Conservation (phyloP, 352 stramenopile species). For the Pythium biforme region DNA sequence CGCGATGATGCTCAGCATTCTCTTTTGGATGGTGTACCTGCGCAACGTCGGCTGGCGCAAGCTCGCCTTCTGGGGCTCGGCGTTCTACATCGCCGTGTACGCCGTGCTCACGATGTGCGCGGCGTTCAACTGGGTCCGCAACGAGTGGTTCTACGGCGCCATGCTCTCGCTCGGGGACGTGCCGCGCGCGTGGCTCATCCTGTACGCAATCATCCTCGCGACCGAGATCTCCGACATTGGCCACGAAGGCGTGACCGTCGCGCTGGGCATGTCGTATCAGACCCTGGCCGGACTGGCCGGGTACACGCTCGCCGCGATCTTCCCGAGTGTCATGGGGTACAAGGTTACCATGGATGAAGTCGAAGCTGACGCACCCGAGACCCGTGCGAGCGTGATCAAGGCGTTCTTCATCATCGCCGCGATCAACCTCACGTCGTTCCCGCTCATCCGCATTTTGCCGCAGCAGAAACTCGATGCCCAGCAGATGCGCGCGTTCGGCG, state of each 20-base stretch:
- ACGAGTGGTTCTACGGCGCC: conserved; percentile 43
- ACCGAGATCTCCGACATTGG: conserved; percentile 60
- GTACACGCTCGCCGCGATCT: conserved; percentile 28
- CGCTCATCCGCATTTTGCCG: conserved; percentile 28
- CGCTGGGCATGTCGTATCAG: conserved; percentile 48
- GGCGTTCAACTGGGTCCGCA: conserved; percentile 33
- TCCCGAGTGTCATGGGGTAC: conserved; percentile 23
- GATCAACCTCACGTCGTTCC: conserved; percentile 22
- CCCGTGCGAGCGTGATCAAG: conserved; percentile 9
- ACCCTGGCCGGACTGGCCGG: conserved; percentile 31
- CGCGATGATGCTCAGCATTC: background rate
- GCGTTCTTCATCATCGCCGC: conserved; percentile 12
- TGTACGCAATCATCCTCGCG: conserved; percentile 39
- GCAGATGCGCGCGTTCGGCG: conserved; percentile 38
- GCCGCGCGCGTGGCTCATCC: conserved; percentile 39
- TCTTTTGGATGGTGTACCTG: conserved; percentile 15
- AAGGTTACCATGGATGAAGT: conserved; percentile 17
- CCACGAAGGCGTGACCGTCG: conserved; percentile 50
- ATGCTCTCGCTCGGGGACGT: conserved; percentile 30
- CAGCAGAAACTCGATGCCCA: conserved; percentile 48
- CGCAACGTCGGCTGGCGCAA: conserved; percentile 19
- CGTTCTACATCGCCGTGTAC: conserved; percentile 16
- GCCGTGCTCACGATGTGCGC: conserved; percentile 15
- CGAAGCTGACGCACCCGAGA: background rate
- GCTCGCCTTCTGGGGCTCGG: conserved; percentile 13